Conservation (phyloP, 805 yeast genomes). For the Ogataea degrootiae region DNA sequence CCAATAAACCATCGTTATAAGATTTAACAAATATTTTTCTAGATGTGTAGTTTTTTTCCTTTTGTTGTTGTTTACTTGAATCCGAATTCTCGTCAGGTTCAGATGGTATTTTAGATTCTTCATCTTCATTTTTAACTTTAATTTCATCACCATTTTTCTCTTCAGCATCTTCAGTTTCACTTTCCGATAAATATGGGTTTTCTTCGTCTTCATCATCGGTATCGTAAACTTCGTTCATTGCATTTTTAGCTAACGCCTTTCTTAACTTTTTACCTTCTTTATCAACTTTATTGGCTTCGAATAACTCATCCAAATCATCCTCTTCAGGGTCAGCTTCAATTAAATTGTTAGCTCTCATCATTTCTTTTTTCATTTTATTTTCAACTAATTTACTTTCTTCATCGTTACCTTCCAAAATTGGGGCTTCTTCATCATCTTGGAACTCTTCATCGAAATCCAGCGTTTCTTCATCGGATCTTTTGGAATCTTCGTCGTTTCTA, state of each 20-base stretch:
- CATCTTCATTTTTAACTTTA: constrained; percentile 35
- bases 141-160: constrained; percentile 31
- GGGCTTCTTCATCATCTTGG: constrained; percentile 98
- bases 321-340: constrained; percentile 60
- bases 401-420: constrained; percentile 92
- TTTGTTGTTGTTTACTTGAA: constrained; percentile 1
- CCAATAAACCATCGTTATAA: constrained; percentile 45
- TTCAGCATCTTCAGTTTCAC: constrained; percentile 56
- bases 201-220: constrained; percentile 68
- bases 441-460: constrained; percentile 94
- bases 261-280: constrained; percentile 86
- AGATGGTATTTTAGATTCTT: constrained; percentile 28
- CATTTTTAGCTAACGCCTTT: constrained; percentile 78
- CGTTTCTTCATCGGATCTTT: constrained; percentile 78
- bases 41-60: too few species aligned
- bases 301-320: constrained; percentile 65
- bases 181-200: constrained; percentile 76
- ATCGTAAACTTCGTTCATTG: constrained; percentile 84
- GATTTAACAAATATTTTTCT: constrained; percentile 39
- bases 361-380: constrained; percentile 74
- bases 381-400: constrained; percentile 92
- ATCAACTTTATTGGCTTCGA: constrained; percentile 69
- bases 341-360: constrained; percentile 75
- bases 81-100: constrained; percentile 24
- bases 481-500: constrained; percentile 32